Base-by-base conservation (phyloP, 257 asterid genomes). In the Paraleonurus japonicus region DNA sequence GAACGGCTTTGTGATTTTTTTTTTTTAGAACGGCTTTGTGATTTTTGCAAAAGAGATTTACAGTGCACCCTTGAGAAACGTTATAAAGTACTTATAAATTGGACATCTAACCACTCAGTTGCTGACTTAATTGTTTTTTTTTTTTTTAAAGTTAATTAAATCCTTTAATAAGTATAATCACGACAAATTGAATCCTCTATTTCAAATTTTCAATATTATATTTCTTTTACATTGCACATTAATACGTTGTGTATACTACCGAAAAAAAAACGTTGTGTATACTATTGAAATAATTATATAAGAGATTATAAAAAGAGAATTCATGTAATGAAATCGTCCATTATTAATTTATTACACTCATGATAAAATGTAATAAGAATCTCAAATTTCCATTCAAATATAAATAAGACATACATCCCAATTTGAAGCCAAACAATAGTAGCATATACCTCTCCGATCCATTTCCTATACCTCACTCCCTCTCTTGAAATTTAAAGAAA, bases 381-480 rank as follows among this genome's bases (percentile, higher is more conserved):
- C 37, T 69, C 12, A 51, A 20, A 33, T 67, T 65, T 78, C 30
- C 76, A 67, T 28, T 48, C 20, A 65, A 73, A 65, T 74, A 59
- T 22, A 4, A 39, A 35, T 6, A 60, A 19, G n/a, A 15, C 68
- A 69, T 61, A 69, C 58, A 79, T 60, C 4, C 13, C 15, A 57
- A 67, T 51, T 47, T 47, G 10, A 33, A 8, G 58, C 45, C 45
- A 77, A 45, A 4, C 47, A 11, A 39, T 2, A 30, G 5, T 30
- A 30, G 0, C 37, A 32, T 32, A 32, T 4, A 43, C 51, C 51
- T 43, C 19, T 43, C 51, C 51, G 51, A 43, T 43, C 51, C 51
- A 43, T 15, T 43, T 43, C 7, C 0, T 43, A 17, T 11, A 15
- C 39, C 6, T 43, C 61, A 11, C 45, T 26, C 69, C 11, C 58